Conservation (phyloP, 257 asterid genomes). For the Sherardia arvensis region DNA sequence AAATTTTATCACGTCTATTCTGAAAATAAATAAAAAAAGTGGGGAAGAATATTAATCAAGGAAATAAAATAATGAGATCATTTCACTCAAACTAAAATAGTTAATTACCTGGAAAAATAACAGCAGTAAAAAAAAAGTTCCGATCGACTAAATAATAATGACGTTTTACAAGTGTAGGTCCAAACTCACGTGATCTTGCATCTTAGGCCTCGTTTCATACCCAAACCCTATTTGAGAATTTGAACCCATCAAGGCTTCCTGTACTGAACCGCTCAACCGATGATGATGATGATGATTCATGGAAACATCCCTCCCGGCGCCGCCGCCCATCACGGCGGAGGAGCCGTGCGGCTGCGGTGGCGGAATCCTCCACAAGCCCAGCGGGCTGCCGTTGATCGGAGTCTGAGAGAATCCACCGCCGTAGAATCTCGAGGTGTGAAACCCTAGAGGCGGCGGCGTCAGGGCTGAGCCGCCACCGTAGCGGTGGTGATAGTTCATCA, state of each 20-base stretch:
- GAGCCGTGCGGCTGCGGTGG: conserved; percentile 2
- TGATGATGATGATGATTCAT: conserved; percentile 21
- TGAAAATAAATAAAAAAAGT: too few relatives aligned
- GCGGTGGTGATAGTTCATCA: conserved; percentile 39
- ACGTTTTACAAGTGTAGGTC: conserved; percentile 70
- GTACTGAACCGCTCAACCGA: conserved; percentile 23
- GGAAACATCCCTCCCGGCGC: conserved; percentile 18
- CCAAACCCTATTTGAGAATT: conserved; percentile 35
- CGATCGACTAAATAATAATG: too few relatives aligned
- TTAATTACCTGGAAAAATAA: conserved; percentile 3
- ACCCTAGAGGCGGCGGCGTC: conserved; percentile 8
- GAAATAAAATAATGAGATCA: not conserved
- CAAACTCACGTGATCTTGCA: conserved; percentile 79
- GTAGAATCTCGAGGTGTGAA: conserved; percentile 31
- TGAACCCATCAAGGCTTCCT: conserved; percentile 7
- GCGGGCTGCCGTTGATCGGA: conserved; percentile 63
- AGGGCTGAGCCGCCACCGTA: conserved; percentile 17
- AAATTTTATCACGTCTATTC: too few relatives aligned
- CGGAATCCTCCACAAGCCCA: conserved; percentile 56
- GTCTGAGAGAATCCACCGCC: conserved; percentile 21
- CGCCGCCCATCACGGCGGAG: conserved; percentile 8
- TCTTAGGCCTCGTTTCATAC: conserved; percentile 28
- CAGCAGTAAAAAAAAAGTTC: too few relatives aligned
- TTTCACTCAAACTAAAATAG: not conserved
- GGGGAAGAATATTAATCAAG: not conserved